Base-by-base conservation (phyloP, 257 asterid genomes). In the Nemophila menziesii region DNA sequence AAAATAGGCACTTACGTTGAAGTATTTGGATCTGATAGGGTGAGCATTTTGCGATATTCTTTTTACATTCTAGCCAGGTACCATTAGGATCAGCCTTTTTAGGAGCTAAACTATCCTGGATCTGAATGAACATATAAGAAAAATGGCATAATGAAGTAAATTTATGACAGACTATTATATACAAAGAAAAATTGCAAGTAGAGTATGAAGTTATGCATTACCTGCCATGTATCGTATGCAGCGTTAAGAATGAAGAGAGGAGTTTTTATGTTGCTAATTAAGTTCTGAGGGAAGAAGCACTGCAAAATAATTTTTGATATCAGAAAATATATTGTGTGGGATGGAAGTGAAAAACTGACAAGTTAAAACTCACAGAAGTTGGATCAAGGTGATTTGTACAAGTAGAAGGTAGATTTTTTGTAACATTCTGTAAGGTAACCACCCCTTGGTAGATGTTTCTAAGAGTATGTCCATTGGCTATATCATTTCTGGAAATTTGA, bases 231-330 rank as follows among this genome's bases (percentile, higher is more conserved):
- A 61, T 78, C 90, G 42, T 78, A 78, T 36, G 78, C 85, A 9
- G 85, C 64, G 17, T 78, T 78, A 11, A 78, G 79, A 48, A 78
- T 27, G 55, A 78, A 78, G 20, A 78, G 60, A 18, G 90, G 90
- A 33, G 79, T 74, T 63, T 21, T 54, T 47, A 74, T 49, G 55
- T 58, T 65, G 57, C 50, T 34, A 16, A 78, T 64, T 56, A 71
- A 13, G 60, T 78, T 78, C 66, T 78, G 77, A 3, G 90, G 90
- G 57, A 78, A 78, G 79, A 78, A 78, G 65, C 84, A 78, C 90
- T 78, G 76, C 39, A 44, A n/a, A n/a, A 29, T n/a, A n/a, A n/a
- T n/a, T n/a, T n/a, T n/a, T n/a, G n/a, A n/a, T n/a, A n/a, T n/a
- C n/a, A n/a, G n/a, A n/a, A n/a, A n/a, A n/a, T 4, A 39, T 3